Conservation (phyloP, 208 protist genomes). For the Polymyxa betae region DNA sequence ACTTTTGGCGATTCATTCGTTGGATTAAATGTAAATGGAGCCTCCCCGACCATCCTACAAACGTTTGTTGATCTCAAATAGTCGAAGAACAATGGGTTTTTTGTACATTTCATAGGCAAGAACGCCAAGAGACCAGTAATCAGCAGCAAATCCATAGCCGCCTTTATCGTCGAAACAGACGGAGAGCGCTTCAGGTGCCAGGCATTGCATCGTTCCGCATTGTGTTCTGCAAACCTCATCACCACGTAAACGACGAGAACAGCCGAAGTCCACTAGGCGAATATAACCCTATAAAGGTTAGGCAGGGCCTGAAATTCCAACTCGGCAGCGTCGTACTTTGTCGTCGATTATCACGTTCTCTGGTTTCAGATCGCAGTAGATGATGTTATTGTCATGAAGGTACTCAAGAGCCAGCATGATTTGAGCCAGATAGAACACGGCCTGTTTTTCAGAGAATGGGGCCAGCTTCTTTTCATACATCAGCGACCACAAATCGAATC, state of each 20-base stretch:
- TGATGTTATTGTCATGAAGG: background rate
- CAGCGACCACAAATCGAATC: background rate
- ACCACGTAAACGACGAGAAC: background rate
- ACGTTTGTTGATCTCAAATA: no score
- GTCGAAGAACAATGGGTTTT: no score
- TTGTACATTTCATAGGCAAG: background rate
- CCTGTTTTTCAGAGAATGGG: background rate
- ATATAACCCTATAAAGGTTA: background rate
- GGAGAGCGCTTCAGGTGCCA: background rate
- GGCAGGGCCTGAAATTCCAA: background rate
- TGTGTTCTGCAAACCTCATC: background rate
- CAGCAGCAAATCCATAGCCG: background rate
- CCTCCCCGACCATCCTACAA: no score
- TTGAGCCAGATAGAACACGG: background rate
- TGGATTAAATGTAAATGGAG: no score
- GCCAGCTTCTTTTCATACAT: background rate
- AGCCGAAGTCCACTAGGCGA: slow-evolving; percentile 3
- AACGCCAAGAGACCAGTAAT: slow-evolving; percentile 6
- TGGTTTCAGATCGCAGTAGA: background rate
- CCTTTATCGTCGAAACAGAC: background rate
- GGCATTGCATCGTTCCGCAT: background rate
- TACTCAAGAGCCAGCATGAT: background rate
- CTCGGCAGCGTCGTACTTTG: background rate
- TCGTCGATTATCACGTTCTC: background rate
- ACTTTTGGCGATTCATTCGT: no score